phyloP scores from a whole-genome alignment of 164 flowering plant species.

The Cinnamomum chago region DNA sequence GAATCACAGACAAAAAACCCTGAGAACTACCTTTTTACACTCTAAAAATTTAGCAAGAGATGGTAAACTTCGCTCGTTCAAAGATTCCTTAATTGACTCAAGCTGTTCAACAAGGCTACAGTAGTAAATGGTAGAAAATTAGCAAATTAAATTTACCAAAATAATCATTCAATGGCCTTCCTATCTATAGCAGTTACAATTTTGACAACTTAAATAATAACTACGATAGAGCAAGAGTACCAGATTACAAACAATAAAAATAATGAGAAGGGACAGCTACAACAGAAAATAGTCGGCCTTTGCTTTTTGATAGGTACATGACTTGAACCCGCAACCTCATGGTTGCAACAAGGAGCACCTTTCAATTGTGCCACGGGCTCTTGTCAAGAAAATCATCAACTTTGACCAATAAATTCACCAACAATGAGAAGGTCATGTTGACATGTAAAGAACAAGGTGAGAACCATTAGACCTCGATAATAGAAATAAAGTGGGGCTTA shows the following conservation, averaged over 20 bases:
- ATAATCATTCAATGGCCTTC: background rate
- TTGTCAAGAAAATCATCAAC: too few species aligned
- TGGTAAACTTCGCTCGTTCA: conserved; percentile 49
- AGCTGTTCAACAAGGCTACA: conserved; percentile 89
- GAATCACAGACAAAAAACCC: background rate
- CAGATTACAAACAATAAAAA: background rate
- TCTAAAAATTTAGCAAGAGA: conserved; percentile 61
- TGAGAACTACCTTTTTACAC: conserved; percentile 57
- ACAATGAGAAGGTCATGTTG: too few species aligned
- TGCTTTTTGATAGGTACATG: background rate
- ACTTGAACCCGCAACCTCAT: too few species aligned
- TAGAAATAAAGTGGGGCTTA: too few species aligned
- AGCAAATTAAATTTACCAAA: conserved; percentile 1
- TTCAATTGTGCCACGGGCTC: too few species aligned
- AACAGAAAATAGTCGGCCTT: background rate
- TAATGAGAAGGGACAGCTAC: background rate
- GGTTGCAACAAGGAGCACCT: too few species aligned
- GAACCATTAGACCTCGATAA: too few species aligned
- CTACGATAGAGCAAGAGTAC: background rate
- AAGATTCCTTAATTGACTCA: conserved; percentile 62
- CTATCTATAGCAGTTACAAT: background rate
- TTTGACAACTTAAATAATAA: background rate
- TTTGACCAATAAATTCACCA: too few species aligned
- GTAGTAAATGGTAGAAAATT: background rate
- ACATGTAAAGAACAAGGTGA: too few species aligned